Base-by-base conservation (phyloP, 1,284 basidiomycete genomes). In the Tylopilus sp. region DNA sequence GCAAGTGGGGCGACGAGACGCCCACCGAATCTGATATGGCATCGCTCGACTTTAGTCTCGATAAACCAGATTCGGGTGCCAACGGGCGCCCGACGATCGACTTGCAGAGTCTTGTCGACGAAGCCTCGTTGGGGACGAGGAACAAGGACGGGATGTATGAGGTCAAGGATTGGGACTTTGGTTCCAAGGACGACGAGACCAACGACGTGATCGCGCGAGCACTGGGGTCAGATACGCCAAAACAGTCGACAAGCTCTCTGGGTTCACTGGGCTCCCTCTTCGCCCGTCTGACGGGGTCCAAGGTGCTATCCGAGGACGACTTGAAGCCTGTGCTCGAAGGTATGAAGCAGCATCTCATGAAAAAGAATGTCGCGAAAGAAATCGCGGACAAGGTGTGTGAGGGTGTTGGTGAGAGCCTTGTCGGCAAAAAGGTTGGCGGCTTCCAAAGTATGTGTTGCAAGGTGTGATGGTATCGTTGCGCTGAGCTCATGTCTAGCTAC, bases 341-440 rank as follows among this genome's bases (percentile, higher is more conserved):
- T 20, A 99, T 99, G 94, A 94, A 96, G 68, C 90, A 94, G 58
- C 96, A 98, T 70, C 79, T 99, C 43, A 98, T 98, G 91, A 87
- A 91, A 74, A 99, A 99, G 78, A 99, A 99, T 64, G 97, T 99
- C 3, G 97, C 97, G 8, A 91, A 86, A 70, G 93, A 97, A 54
- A 97, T 99, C 58, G 82, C 96, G 10, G 91, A 95, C 57, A 92
- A 95, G 70, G 85, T 99, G 5, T 98, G 95, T 67, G 92, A 96
- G 64, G 86, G 90, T 15, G 94, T 99, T 13, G 93, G 92, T 1
- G 85, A 92, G 61, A 86, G 84, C 37, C 78, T 99, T 35, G 81
- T 96, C 8, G 97, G 97, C 13, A 93, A 92, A 75, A 94, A 92
- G 71, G 83, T 94, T 11, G 88, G 90, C 42, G 83, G 92, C 1